phyloP scores from a whole-genome alignment of 768 basidiomycete genomes.

The Termitomyces eurrhizus region DNA sequence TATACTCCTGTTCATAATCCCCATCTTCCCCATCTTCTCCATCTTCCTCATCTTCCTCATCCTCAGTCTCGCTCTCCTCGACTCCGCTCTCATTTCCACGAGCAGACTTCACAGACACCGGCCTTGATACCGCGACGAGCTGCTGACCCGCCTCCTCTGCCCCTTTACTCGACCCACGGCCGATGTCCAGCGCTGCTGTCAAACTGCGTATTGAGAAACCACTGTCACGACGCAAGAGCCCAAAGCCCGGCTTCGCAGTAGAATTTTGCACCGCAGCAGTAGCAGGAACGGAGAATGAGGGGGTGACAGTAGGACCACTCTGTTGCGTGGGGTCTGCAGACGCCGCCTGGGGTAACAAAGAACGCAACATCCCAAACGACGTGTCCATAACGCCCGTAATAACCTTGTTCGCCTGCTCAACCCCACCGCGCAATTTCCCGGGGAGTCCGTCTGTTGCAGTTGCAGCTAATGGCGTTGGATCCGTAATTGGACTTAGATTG shows the following conservation, averaged over 20 bases:
- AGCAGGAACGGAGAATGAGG: background rate
- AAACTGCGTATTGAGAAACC: conserved; percentile 83
- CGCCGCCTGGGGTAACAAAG: conserved; percentile 55
- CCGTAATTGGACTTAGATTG: conserved; percentile 46
- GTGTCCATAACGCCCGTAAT: conserved; percentile 88
- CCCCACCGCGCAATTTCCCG: conserved; percentile 60
- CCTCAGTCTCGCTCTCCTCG: conserved; percentile 23
- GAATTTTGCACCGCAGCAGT: conserved; percentile 25
- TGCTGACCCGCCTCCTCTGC: conserved; percentile 43
- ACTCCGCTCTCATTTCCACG: conserved; percentile 30
- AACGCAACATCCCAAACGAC: conserved; percentile 82
- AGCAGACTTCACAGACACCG: conserved; percentile 30
- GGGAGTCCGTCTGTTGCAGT: conserved; percentile 42
- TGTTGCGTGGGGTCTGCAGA: conserved; percentile 12
- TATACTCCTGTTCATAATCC: conserved; percentile 34
- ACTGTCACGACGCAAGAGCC: conserved; percentile 68
- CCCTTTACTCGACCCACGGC: conserved; percentile 31
- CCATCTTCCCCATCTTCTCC: conserved; percentile 36
- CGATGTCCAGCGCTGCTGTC: conserved; percentile 53
- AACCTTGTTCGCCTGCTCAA: conserved; percentile 81
- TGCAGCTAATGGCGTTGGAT: conserved; percentile 40
- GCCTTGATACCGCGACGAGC: conserved; percentile 41
- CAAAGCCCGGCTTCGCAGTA: conserved; percentile 48
- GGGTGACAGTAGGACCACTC: background rate
- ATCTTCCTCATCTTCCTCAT: conserved; percentile 31